Conservation (phyloP, 73 alveolate genomes). For the Stentor roeselii region DNA sequence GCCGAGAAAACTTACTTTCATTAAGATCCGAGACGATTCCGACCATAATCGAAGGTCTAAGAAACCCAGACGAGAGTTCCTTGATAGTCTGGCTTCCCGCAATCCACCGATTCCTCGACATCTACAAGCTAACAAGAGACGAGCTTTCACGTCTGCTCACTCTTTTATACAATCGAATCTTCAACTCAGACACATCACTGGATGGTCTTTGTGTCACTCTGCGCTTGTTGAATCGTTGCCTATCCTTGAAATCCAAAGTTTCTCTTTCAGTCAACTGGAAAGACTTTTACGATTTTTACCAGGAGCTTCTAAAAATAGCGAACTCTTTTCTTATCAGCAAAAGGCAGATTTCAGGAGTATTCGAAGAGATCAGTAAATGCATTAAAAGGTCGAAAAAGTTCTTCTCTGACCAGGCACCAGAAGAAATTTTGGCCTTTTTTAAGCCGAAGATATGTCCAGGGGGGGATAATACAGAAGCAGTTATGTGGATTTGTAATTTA, state of each 20-base stretch:
- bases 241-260: not conserved
- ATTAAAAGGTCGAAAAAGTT: not conserved
- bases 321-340: not conserved
- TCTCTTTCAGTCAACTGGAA: not conserved
- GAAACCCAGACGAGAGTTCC: not conserved
- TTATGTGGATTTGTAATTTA: not conserved
- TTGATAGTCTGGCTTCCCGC: slow-evolving; percentile 1
- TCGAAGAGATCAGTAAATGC: not conserved
- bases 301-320: not conserved
- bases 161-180: not conserved
- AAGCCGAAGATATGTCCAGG: slow-evolving; percentile 8
- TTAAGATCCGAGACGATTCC: not conserved
- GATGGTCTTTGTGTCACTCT: slow-evolving; percentile 9
- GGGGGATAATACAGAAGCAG: not conserved
- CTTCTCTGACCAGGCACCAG: not conserved
- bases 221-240: slow-evolving; percentile 1
- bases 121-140: not conserved
- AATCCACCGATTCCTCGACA: slow-evolving; percentile 18
- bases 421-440: not conserved
- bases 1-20: not conserved
- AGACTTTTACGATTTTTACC: not conserved
- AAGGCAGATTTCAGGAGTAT: not conserved
- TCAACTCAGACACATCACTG: not conserved
- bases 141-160: not conserved
- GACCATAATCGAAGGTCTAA: slow-evolving; percentile 4